These are phyloP conservation scores for Marchantia polymorpha DNA, from an alignment of 225 moss, liverwort and hornwort genomes.

Conservation along the genomic window DNA sequence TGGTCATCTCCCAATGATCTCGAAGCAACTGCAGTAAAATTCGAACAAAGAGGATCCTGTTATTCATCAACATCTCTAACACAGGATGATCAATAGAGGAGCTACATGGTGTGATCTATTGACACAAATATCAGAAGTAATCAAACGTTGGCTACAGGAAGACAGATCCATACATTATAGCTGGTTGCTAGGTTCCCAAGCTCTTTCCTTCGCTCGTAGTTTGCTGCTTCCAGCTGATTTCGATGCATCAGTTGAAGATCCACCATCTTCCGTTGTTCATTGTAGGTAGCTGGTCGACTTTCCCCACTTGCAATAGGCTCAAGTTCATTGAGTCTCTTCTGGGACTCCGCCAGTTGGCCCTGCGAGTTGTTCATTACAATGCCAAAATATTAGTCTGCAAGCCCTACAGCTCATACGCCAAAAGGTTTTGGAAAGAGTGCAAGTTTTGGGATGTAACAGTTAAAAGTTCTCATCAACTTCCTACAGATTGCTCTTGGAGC, in stretches of 20 bases:
- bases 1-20: conserved; percentile 44
- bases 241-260: conserved; percentile 67
- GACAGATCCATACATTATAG: conserved; percentile 49
- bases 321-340: conserved; percentile 39
- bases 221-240: conserved; percentile 61
- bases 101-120: background rate
- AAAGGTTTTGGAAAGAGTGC: background rate
- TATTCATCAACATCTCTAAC: no score
- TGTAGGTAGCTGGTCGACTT: conserved; percentile 36
- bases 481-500: no score
- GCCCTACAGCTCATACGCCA: background rate
- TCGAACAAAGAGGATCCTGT: background rate
- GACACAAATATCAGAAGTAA: background rate
- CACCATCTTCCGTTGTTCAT: conserved; percentile 59
- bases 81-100: background rate
- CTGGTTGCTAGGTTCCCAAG: conserved; percentile 67
- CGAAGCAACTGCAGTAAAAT: conserved; percentile 25
- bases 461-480: no score
- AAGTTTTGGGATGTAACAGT: no score
- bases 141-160: background rate
- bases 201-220: conserved; percentile 62
- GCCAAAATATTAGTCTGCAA: background rate
- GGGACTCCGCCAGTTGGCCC: conserved; percentile 42
- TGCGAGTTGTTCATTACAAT: conserved; percentile 16
- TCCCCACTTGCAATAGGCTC: conserved; percentile 30